phyloP scores from a whole-genome alignment of 2,329 filamentous ascomycete species.

The Colletotrichum sp. region DNA sequence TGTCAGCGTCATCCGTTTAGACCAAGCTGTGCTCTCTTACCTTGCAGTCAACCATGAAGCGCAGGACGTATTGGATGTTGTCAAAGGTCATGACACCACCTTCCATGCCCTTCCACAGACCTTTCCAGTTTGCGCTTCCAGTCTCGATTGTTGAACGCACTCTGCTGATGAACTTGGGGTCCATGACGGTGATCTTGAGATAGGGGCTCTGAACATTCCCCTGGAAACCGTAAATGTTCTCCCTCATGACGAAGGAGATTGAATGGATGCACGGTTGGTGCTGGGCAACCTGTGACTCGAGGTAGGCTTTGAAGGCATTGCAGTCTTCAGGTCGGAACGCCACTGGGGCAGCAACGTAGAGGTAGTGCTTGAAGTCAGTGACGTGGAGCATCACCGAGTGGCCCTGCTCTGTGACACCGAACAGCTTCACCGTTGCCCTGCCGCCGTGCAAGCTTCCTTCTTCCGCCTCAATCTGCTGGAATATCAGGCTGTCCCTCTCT shows the following conservation, averaged over 20 bases:
- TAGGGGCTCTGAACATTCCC: constrained; percentile 92
- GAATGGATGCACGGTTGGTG: constrained; percentile 78
- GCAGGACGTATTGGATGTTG: constrained; percentile 91
- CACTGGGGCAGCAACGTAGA: constrained; percentile 89
- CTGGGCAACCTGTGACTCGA: constrained; percentile 80
- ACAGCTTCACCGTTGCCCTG: constrained; percentile 82
- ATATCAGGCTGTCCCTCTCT: constrained; percentile 73
- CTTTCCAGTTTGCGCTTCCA: constrained; percentile 85
- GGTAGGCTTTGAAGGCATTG: constrained; percentile 76
- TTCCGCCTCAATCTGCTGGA: constrained; percentile 95
- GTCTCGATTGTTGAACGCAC: constrained; percentile 78
- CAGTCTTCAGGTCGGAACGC: constrained; percentile 82
- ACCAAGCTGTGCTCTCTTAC: constrained; percentile 44
- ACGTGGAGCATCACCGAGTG: constrained; percentile 96
- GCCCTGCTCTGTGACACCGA: constrained; percentile 83
- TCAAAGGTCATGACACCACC: constrained; percentile 89
- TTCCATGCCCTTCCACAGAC: constrained; percentile 77
- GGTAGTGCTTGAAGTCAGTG: constrained; percentile 93
- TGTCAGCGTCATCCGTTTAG: not conserved
- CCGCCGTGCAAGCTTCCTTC: constrained; percentile 84
- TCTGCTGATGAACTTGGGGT: constrained; percentile 82
- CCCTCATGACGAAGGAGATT: constrained; percentile 80
- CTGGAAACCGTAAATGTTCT: constrained; percentile 93
- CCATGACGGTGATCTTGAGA: constrained; percentile 89
- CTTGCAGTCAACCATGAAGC: constrained; percentile 98